A percentile compares a stretch with the other conserved stretches of the same genome.
Evolutionary conservation across 176 grass and related monocot species (phyloP).

Genomic region (Tuctoria greenei): DNA sequence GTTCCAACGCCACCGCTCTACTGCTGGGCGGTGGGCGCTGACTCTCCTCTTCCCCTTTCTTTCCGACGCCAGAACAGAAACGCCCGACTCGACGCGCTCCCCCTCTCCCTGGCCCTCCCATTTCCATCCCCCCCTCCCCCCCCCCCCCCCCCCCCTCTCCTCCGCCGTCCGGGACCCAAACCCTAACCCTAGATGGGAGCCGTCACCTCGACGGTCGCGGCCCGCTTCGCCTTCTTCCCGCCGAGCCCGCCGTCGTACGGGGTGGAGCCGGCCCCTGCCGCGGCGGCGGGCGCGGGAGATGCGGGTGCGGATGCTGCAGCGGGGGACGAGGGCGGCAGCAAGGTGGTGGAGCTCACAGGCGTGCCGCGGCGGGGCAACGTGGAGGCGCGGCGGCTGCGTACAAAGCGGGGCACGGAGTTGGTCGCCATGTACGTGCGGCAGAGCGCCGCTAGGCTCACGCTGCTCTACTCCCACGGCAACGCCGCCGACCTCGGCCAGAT

Average conservation of each 20-base stretch:
- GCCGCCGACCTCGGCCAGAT: slow-evolving; percentile 95
- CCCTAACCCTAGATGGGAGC: slow-evolving; percentile 63
- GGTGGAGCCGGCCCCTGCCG: slow-evolving; percentile 11
- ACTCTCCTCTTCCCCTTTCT: background rate
- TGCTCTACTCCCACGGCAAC: slow-evolving; percentile 99
- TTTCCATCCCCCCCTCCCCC: background rate
- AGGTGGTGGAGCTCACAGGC: slow-evolving; percentile 52
- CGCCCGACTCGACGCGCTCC: slow-evolving; percentile 27
- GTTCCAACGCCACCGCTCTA: background rate
- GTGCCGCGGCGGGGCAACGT: slow-evolving; percentile 68
- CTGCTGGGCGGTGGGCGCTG: background rate
- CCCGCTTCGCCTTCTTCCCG: slow-evolving; percentile 86
- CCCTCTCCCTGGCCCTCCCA: background rate
- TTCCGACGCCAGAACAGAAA: slow-evolving; percentile 39
- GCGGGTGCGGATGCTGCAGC: background rate
- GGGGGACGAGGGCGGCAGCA: background rate
- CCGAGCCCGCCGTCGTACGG: slow-evolving; percentile 75
- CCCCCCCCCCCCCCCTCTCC: background rate
- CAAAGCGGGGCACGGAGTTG: slow-evolving; percentile 73
- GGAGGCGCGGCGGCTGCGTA: slow-evolving; percentile 72
- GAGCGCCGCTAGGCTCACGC: slow-evolving; percentile 62
- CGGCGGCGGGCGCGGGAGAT: background rate
- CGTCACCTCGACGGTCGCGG: slow-evolving; percentile 75
- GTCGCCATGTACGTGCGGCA: slow-evolving; percentile 82
- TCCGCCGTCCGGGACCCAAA: background rate